Base-by-base conservation (phyloP, 2,329 filamentous ascomycete species). In the Aspergillus quadrilineatus region DNA sequence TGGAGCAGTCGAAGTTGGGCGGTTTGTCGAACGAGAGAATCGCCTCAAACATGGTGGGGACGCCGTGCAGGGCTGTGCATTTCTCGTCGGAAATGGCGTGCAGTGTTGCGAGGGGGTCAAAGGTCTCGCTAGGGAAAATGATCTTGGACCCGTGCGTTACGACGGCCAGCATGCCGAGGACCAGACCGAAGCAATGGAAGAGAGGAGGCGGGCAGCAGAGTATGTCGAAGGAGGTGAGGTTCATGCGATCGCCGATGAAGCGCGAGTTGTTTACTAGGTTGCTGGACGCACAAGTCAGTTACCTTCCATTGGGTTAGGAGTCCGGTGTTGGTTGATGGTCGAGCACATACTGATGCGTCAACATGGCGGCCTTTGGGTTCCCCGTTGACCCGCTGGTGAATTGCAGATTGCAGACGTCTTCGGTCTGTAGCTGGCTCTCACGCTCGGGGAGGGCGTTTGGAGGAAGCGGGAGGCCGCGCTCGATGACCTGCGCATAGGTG, bases 181-280 rank as follows among this genome's bases (percentile, higher is more conserved):
- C 89, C 6, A 93, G 82, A 1, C 89, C 89, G 68, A 93, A 93
- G 77, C 89, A 93, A 77, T 94, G 90, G 78, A 94, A 94, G 3
- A 94, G 80, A 0, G 90, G 90, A 0, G 90, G 89, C 3, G 89
- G 89, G 70, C 90, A 94, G 77, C 89, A 93, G 9, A 94, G 79
- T 6, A 87, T 78, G 67, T 92, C 89, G 45, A 79, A 76, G 2
- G 82, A 75, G 0, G 83, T 85, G 14, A 93, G 79, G 5, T 83
- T 80, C 87, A 92, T 89, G 43, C 88, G 83, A 71, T 90, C 87
- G 53, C 88, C 89, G 49, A 88, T 87, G 74, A 88, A 88, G 30
- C 85, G 82, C 6, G 85, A 81, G 69, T 88, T 88, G 70, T 89
- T 88, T 65, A 85, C 66, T 3, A 74, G 56, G 44, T 75, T 76